Conservation (phyloP, 83 land plant species). For the Picea mariana region DNA sequence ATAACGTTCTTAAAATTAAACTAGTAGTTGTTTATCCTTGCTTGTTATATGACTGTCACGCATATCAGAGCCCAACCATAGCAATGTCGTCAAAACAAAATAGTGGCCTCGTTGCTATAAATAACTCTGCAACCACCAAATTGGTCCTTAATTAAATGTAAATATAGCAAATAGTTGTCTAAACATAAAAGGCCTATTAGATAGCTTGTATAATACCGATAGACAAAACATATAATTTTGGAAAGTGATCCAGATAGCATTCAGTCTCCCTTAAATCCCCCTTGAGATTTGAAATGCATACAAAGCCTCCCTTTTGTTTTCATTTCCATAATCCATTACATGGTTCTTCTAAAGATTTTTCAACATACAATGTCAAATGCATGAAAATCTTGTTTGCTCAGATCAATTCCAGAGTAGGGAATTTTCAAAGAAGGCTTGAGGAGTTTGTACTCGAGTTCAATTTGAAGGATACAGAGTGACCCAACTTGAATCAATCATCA, state of each 20-base stretch:
- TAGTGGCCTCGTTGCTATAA: slow-evolving; percentile 86
- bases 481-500: too few species aligned
- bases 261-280: not conserved
- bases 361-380: not conserved
- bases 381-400: not conserved
- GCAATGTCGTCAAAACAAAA: slow-evolving; percentile 67
- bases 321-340: not conserved
- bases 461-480: too few species aligned
- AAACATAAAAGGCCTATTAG: not conserved
- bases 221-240: not conserved
- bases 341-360: not conserved
- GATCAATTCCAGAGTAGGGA: not conserved
- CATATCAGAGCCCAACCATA: too few species aligned
- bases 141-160: not conserved
- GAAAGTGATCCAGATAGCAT: not conserved
- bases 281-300: not conserved
- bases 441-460: too few species aligned
- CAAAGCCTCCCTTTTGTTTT: not conserved
- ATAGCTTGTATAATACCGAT: not conserved
- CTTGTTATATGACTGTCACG: too few species aligned
- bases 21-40: too few species aligned
- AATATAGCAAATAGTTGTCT: not conserved
- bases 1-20: too few species aligned
- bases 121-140: slow-evolving; percentile 70
- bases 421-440: too few species aligned